Evolutionary conservation across 2,329 filamentous ascomycete species (phyloP).

Genomic region (Claviceps sp.): DNA sequence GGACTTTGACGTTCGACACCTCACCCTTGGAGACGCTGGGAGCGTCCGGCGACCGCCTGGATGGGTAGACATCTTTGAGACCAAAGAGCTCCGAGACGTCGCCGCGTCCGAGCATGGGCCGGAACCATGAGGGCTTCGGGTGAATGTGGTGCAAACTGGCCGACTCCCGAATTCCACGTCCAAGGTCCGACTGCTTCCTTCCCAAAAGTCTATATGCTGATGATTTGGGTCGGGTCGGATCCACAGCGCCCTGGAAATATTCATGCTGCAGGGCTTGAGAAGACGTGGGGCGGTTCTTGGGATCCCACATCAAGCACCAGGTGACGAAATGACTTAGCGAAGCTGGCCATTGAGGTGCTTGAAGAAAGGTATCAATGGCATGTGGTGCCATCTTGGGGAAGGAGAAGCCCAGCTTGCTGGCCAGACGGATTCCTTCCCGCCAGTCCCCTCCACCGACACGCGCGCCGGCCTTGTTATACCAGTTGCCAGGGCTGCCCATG

Average conservation of each 20-base stretch:
- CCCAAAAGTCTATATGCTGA: slow-evolving; percentile 73
- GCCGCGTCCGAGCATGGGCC: slow-evolving; percentile 75
- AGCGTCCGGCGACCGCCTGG: slow-evolving; percentile 29
- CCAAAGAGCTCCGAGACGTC: slow-evolving; percentile 48
- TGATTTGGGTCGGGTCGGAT: slow-evolving; percentile 85
- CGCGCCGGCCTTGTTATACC: slow-evolving; percentile 83
- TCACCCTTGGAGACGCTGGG: slow-evolving; percentile 28
- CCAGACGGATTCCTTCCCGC: slow-evolving; percentile 85
- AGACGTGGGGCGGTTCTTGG: slow-evolving; percentile 79
- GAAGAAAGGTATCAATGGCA: slow-evolving; percentile 86
- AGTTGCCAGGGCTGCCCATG: slow-evolving; percentile 96
- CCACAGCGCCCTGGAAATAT: slow-evolving; percentile 84
- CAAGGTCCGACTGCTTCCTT: slow-evolving; percentile 79
- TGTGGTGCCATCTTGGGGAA: slow-evolving; percentile 99
- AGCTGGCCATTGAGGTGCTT: slow-evolving; percentile 79
- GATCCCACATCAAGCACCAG: slow-evolving; percentile 99
- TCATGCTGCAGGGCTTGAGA: slow-evolving; percentile 90
- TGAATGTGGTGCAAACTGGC: slow-evolving; percentile 43
- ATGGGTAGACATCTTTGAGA: slow-evolving; percentile 32
- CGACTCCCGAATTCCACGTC: slow-evolving; percentile 50
- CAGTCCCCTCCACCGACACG: slow-evolving; percentile 92
- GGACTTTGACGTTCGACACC: slow-evolving; percentile 19
- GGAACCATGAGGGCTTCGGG: slow-evolving; percentile 91
- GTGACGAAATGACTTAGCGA: slow-evolving; percentile 88
- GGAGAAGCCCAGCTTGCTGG: slow-evolving; percentile 93